Percentiles rank a stretch among this genome's conserved stretches.
Conservation (phyloP, 2,329 filamentous ascomycete genomes). For the Claviceps lovelessii region DNA sequence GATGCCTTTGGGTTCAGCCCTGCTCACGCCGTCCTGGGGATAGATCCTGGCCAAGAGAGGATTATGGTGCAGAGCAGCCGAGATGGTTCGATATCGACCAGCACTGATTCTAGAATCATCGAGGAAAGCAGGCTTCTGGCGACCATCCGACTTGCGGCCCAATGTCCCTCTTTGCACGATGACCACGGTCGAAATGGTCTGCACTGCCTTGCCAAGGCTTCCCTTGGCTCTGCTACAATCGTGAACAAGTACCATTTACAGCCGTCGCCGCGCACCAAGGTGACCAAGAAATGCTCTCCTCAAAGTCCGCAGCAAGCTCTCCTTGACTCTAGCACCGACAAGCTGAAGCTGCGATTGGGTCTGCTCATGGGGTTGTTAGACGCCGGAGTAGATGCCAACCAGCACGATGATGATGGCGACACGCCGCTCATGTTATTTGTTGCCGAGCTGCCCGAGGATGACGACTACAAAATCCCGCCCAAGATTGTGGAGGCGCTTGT, state of each 20-base stretch:
- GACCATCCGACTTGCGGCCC: slow-evolving; percentile 8
- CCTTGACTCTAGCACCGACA: slow-evolving; percentile 20
- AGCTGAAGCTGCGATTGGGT: slow-evolving; percentile 15
- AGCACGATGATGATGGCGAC: slow-evolving; percentile 36
- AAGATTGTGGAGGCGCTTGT: slow-evolving; percentile 31
- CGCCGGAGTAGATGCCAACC: slow-evolving; percentile 32
- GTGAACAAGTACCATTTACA: slow-evolving; percentile 18
- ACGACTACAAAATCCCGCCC: slow-evolving; percentile 34
- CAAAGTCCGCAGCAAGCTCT: slow-evolving; percentile 15
- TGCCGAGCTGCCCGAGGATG: slow-evolving; percentile 33
- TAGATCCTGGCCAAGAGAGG: not conserved
- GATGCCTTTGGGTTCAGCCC: slow-evolving; percentile 34
- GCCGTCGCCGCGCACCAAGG: slow-evolving; percentile 6
- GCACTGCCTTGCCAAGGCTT: slow-evolving; percentile 42
- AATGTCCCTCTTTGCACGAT: slow-evolving; percentile 13
- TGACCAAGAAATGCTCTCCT: slow-evolving; percentile 2
- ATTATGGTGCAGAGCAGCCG: slow-evolving; percentile 1
- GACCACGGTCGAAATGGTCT: slow-evolving; percentile 39
- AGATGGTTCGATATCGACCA: slow-evolving; percentile 2
- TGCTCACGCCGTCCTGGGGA: slow-evolving; percentile 1
- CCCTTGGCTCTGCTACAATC: slow-evolving; percentile 27
- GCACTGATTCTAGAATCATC: slow-evolving; percentile 3
- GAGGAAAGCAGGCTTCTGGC: slow-evolving; percentile 12
- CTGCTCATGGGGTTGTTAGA: slow-evolving; percentile 19
- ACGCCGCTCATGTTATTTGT: slow-evolving; percentile 44